Base-by-base conservation (phyloP, 2,329 filamentous ascomycete genomes). In the Allantophomopsis lycopodina region DNA sequence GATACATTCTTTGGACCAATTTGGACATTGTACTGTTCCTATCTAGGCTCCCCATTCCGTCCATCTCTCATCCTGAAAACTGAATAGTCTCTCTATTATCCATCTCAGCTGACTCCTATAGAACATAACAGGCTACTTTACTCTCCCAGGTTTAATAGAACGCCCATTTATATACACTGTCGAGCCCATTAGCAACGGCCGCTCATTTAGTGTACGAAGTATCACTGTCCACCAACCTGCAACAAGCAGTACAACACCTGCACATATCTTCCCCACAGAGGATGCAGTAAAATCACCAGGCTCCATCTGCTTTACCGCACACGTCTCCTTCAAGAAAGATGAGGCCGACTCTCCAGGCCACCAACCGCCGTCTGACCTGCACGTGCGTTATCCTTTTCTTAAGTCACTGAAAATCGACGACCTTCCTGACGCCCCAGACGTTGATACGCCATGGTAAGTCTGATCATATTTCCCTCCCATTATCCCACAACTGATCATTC, bases 131-230 rank as follows among this genome's bases (percentile, higher is more conserved):
- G 71, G 69, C 7, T 69, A 64, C 48, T 76, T 75, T 49, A 68
- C 68, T 2, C 60, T 65, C 16, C 56, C 59, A 0, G 71, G 67
- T 5, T 51, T 58, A 4, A 42, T 50, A 2, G 65, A 73, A 43
- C 62, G 69, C 2, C 71, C 72, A 2, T 73, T 70, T 47, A 52
- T 76, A 38, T 72, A 71, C 50, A 60, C 63, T 17, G 65, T 72
- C 2, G 58, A 60, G 2, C 54, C 58, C 4, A 46, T 73, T 2
- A 57, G 63, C 17, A 57, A 62, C 2, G 65, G 66, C 10, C 60
- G 64, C 23, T 63, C 62, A 7, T 72, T 74, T 44, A 59, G 59
- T 35, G 73, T 70, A 13, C 53, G 66, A 5, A 55, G 65, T 2
- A 65, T 76, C 32, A 66, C 61, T 6, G 69, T 59, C 10, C 56